Evolutionary conservation across 2,329 filamentous ascomycete genomes (phyloP).

Genomic region (Phialophora tarda): DNA sequence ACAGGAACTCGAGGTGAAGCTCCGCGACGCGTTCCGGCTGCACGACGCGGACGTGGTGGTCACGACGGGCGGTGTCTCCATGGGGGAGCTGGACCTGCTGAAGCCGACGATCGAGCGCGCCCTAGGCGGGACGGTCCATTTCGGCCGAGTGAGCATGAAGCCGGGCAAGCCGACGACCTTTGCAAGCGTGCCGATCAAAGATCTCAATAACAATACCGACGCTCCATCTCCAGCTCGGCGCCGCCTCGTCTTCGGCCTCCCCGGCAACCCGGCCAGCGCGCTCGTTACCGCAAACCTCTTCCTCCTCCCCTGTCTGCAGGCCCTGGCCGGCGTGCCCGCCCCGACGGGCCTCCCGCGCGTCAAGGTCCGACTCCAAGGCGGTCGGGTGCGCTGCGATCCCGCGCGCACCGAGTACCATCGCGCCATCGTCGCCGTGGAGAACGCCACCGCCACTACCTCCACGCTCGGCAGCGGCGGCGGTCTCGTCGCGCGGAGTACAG

Average conservation of each 20-base stretch:
- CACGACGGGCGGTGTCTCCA: conserved; percentile 92
- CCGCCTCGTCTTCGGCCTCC: conserved; percentile 81
- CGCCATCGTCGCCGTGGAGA: conserved; percentile 70
- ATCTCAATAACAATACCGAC: no score
- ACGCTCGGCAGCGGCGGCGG: conserved; percentile 64
- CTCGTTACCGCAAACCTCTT: conserved; percentile 94
- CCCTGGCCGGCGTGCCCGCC: conserved; percentile 63
- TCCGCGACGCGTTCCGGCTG: conserved; percentile 73
- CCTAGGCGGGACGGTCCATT: conserved; percentile 91
- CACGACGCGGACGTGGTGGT: conserved; percentile 75
- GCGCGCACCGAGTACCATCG: conserved; percentile 86
- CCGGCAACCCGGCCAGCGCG: conserved; percentile 91
- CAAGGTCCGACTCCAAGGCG: conserved; percentile 67
- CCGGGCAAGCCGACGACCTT: conserved; percentile 98
- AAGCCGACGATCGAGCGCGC: conserved; percentile 94
- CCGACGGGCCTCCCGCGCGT: conserved; percentile 62
- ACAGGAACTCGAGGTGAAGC: conserved; percentile 73
- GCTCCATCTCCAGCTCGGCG: conserved; percentile 15
- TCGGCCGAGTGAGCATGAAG: conserved; percentile 96
- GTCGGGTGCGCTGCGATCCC: conserved; percentile 76
- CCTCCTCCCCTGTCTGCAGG: conserved; percentile 83
- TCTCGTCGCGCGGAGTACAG: conserved; percentile 79
- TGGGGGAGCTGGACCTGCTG: conserved; percentile 95
- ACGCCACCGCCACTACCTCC: conserved; percentile 13
- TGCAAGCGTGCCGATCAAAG: conserved; percentile 76